Evolutionary conservation across 2,329 filamentous ascomycete genomes (phyloP).

Genomic region (Ophidiomyces ophidiicola): DNA sequence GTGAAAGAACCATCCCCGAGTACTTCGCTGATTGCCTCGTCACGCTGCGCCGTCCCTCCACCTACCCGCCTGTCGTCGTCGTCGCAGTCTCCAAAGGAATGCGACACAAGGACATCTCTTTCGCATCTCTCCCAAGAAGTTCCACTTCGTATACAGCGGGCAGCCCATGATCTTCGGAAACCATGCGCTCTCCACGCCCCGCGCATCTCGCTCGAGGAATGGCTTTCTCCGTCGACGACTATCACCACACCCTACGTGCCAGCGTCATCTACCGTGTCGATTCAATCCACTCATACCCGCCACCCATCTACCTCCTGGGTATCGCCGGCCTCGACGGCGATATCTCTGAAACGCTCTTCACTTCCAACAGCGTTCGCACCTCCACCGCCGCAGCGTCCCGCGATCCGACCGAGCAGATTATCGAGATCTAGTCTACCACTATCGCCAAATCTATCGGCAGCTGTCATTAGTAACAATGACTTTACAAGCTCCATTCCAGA

Average conservation of each 20-base stretch:
- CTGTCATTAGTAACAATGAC: not conserved
- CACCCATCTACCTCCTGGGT: not conserved
- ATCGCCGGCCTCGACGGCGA: not conserved
- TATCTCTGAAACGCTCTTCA: not conserved
- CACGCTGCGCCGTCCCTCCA: conserved; percentile 3
- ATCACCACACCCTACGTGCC: not conserved
- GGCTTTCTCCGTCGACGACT: conserved; percentile 3
- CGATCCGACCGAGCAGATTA: not conserved
- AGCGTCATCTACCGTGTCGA: not conserved
- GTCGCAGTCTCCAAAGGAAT: not conserved
- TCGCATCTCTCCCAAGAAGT: not conserved
- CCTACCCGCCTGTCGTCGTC: not conserved
- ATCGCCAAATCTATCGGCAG: not conserved
- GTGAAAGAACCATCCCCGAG: not conserved
- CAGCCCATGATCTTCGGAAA: conserved; percentile 3
- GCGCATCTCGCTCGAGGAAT: conserved; percentile 5
- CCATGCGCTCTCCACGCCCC: conserved; percentile 9
- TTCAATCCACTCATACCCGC: not conserved
- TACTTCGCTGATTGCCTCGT: conserved; percentile 1
- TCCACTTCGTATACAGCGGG: not conserved
- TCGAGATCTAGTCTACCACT: not conserved
- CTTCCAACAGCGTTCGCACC: not conserved
- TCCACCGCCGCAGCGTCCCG: not conserved
- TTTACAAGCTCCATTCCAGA: conserved; percentile 30
- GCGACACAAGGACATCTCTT: conserved; percentile 1